Percentiles rank a stretch among this genome's conserved stretches.
Evolutionary conservation across 345 rosid genomes (phyloP).

Genomic region (Durio zibethinus): DNA sequence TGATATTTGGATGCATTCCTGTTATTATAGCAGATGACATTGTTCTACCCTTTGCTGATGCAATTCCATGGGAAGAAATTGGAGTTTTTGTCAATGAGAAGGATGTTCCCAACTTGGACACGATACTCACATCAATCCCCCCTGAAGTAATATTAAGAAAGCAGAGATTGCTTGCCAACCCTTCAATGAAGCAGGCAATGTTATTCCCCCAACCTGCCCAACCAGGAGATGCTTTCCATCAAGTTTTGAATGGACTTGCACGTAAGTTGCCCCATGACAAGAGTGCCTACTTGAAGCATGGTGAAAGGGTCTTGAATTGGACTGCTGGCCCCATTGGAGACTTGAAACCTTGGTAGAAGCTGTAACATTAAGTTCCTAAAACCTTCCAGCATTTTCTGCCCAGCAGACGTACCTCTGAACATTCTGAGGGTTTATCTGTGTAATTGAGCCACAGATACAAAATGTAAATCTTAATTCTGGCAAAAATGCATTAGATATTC

Average conservation of each 20-base stretch:
- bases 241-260: conserved; percentile 89
- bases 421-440: background rate
- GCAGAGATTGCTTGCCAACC: conserved; percentile 94
- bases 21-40: conserved; percentile 97
- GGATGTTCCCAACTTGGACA: conserved; percentile 85
- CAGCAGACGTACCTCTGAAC: background rate
- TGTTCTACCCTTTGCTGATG: conserved; percentile 93
- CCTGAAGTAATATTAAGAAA: conserved; percentile 78
- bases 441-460: background rate
- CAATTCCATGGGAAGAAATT: conserved; percentile 98
- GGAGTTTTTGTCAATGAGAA: conserved; percentile 94
- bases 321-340: conserved; percentile 91
- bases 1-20: conserved; percentile 99
- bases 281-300: conserved; percentile 53
- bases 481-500: background rate
- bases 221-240: conserved; percentile 96
- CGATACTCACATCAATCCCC: conserved; percentile 88
- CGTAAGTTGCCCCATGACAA: conserved; percentile 80
- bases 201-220: conserved; percentile 92
- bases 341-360: conserved; percentile 85
- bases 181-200: conserved; percentile 98
- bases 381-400: background rate
- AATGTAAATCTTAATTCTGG: conserved; percentile 23
- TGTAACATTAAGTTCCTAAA: conserved; percentile 1
- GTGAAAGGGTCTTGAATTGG: conserved; percentile 80